A percentile compares a stretch with the other conserved stretches of the same genome.
Conservation (phyloP, 176 grass and related monocot genomes). For the Carex cristatella region DNA sequence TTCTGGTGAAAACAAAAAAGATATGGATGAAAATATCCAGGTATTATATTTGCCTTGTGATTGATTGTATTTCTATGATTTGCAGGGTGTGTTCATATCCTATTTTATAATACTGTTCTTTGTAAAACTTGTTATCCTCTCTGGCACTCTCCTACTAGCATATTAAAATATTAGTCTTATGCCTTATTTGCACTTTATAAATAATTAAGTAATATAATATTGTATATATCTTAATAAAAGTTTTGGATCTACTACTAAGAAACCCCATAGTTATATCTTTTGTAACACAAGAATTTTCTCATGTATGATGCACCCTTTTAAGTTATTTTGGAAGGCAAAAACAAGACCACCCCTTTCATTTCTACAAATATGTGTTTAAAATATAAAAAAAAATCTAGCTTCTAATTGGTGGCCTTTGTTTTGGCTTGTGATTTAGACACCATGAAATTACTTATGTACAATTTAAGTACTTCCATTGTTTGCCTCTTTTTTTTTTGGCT, state of each 20-base stretch:
- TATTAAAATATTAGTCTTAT: not conserved
- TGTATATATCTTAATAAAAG: not conserved
- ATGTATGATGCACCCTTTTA: not conserved
- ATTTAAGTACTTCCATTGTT: not conserved
- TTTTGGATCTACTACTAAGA: not conserved
- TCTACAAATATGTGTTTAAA: not conserved
- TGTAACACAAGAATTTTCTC: not conserved
- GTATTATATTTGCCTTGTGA: not conserved
- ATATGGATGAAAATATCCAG: conserved; percentile 15
- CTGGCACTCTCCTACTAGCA: not conserved
- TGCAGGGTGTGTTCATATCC: not conserved
- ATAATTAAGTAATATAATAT: not conserved
- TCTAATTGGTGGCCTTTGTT: not conserved
- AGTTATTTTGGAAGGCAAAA: not conserved
- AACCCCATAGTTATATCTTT: not conserved
- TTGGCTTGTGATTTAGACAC: not conserved
- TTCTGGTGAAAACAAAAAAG: conserved; percentile 2
- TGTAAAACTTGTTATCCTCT: not conserved
- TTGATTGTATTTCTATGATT: not conserved
- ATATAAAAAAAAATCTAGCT: not conserved
- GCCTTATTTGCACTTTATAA: not conserved
- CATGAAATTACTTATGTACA: too few relatives aligned
- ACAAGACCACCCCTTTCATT: not conserved
- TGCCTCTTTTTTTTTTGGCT: not conserved
- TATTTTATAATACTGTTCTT: not conserved